These are phyloP conservation scores for Tolypocladium tundrense DNA, from an alignment of 2,329 filamentous ascomycete genomes.

Conservation along the genomic window DNA sequence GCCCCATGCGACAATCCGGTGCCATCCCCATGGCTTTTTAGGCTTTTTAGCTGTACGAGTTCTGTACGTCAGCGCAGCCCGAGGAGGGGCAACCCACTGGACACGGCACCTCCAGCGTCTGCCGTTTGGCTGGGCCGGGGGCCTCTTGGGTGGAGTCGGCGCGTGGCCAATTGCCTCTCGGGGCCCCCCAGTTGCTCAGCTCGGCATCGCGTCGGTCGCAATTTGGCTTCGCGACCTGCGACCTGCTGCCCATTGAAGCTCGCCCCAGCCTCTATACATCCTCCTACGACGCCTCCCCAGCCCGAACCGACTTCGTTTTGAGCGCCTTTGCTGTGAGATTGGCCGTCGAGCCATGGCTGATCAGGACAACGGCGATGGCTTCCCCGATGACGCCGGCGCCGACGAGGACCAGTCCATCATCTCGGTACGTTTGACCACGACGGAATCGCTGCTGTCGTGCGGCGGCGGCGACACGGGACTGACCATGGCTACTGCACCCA, in stretches of 20 bases:
- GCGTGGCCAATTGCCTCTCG: neutral
- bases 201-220: neutral
- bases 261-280: neutral
- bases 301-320: neutral
- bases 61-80: neutral
- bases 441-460: neutral
- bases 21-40: neutral
- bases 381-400: slow-evolving; percentile 32
- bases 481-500: slow-evolving; percentile 23
- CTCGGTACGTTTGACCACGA: slow-evolving; percentile 17
- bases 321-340: neutral
- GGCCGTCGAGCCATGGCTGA: slow-evolving; percentile 26
- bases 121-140: neutral
- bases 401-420: slow-evolving; percentile 39
- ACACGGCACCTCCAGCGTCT: neutral
- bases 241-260: neutral
- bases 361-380: slow-evolving; percentile 33
- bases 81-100: neutral
- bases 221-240: neutral
- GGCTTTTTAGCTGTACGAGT: neutral
- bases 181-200: neutral
- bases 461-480: neutral
- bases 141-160: neutral
- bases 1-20: neutral
- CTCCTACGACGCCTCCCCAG: neutral